Evolutionary conservation across 108 stramenopile species (phyloP), one percentile per base, ranked within the genome.

Genomic region (Fistulifera solaris): DNA sequence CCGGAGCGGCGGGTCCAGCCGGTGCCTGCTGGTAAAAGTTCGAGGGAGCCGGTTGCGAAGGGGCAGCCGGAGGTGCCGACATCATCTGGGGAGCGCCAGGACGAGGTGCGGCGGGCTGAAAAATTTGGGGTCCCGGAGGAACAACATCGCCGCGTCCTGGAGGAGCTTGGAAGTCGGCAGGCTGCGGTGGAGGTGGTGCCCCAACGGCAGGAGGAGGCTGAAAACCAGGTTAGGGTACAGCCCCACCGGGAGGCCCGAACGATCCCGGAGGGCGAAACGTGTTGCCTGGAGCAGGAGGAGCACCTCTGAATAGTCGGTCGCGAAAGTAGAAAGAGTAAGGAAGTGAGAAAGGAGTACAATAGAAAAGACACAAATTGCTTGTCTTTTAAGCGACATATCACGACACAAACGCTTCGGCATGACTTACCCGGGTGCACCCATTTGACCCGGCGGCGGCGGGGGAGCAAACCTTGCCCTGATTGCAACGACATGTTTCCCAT

Each of bases 261-360:
- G 31, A 35, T 8, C 31, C 31, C 10, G 53, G 52, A 27, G 67
- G 67, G 40, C 56, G 74, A 62, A 70, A 69, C 62, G 65, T 68
- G 18, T 54, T 49, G 15, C 62, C 61, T 22, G 56, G 48, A 24
- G 25, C 26, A 21, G 48, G 31, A 17, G 49, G 45, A n/a, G 1
- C 44, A n/a, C 6, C 23, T 8, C 44, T 45, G 11, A 45, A 45
- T 8, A 8, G 31, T 35, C 8, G n/a, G 40, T 40, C 11, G 40
- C 14, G 40, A 40, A 40, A 40, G 14, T 40, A 40, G 14, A 13
- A 13, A 40, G 14, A 40, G 12, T 13, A 40, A 40, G 14, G 14
- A 48, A 16, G n/a, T 48, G 48, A 48, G 40, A 40, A n/a, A n/a
- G n/a, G n/a, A n/a, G n/a, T n/a, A n/a, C n/a, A n/a, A n/a, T n/a